Conservation (phyloP, 2,329 filamentous ascomycete genomes). For the Phyllosticta citribraziliensis region DNA sequence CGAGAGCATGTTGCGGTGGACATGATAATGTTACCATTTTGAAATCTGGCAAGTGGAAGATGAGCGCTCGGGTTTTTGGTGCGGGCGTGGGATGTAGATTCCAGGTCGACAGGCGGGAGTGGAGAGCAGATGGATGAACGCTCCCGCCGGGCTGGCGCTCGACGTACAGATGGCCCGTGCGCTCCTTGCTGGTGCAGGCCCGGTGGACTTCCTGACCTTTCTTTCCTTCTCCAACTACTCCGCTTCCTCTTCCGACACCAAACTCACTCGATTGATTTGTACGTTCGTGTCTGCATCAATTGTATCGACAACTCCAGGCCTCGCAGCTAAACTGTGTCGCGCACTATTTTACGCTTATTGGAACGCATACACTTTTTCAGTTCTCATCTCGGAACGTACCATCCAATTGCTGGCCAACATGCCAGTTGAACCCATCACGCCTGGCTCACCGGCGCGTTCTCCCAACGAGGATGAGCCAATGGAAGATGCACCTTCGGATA, state of each 20-base stretch:
- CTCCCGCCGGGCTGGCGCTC: background rate
- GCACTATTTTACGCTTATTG: background rate
- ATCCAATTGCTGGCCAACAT: background rate
- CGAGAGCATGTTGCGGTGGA: background rate
- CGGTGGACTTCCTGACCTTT: background rate
- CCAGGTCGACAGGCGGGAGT: background rate
- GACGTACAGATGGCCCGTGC: background rate
- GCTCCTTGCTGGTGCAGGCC: background rate
- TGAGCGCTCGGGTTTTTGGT: background rate
- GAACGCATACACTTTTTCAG: background rate
- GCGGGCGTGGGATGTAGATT: background rate
- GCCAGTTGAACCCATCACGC: constrained; percentile 14
- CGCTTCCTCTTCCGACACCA: background rate
- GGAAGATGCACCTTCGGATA: constrained; percentile 14
- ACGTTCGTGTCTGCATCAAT: background rate
- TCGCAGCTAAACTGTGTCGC: background rate
- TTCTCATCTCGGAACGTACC: background rate
- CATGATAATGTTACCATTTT: background rate
- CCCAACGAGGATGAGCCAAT: constrained; percentile 18
- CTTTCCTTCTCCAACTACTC: background rate
- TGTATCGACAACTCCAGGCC: background rate
- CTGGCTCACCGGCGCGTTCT: constrained; percentile 24
- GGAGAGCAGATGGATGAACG: background rate
- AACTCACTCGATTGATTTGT: background rate
- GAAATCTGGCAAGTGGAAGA: background rate